Evolutionary conservation across 2,329 filamentous ascomycete genomes (phyloP).

Genomic region (Claviceps sp.): DNA sequence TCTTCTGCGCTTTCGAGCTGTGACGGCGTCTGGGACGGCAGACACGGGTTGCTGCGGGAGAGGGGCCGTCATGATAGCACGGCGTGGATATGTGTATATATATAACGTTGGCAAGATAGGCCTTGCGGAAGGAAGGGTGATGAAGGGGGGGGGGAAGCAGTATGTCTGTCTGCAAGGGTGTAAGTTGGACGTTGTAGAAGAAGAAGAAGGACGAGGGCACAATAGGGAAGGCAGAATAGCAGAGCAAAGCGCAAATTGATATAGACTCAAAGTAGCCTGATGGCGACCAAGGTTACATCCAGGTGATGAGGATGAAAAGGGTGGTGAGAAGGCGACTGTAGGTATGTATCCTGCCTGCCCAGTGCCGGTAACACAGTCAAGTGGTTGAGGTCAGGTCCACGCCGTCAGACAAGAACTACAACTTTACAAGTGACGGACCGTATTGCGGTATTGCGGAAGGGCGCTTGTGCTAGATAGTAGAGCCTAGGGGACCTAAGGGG

Average conservation of each 20-base stretch:
- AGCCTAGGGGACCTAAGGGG: not conserved
- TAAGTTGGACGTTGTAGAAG: not conserved
- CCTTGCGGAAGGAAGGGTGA: no score
- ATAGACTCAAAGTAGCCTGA: conserved; percentile 1
- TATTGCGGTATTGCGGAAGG: not conserved
- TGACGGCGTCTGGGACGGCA: conserved; percentile 36
- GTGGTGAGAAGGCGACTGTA: conserved; percentile 9
- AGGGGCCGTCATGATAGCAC: conserved; percentile 33
- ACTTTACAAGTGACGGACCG: no score
- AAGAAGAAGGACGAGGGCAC: not conserved
- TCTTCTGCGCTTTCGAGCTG: conserved; percentile 62
- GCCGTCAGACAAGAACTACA: conserved; percentile 4
- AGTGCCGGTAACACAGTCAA: not conserved
- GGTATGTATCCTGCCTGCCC: conserved; percentile 10
- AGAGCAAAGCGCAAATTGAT: not conserved
- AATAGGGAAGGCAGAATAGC: not conserved
- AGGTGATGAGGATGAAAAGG: conserved; percentile 7
- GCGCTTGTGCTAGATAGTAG: conserved; percentile 3
- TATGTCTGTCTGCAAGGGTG: not conserved
- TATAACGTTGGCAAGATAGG: no score
- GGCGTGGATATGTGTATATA: not conserved
- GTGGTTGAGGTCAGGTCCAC: not conserved
- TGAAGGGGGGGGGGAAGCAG: not conserved
- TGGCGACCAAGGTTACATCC: conserved; percentile 2
- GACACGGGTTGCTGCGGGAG: conserved; percentile 28